phyloP scores from a whole-genome alignment of 495 filamentous ascomycete genomes.

The Penicillium mononematosum region DNA sequence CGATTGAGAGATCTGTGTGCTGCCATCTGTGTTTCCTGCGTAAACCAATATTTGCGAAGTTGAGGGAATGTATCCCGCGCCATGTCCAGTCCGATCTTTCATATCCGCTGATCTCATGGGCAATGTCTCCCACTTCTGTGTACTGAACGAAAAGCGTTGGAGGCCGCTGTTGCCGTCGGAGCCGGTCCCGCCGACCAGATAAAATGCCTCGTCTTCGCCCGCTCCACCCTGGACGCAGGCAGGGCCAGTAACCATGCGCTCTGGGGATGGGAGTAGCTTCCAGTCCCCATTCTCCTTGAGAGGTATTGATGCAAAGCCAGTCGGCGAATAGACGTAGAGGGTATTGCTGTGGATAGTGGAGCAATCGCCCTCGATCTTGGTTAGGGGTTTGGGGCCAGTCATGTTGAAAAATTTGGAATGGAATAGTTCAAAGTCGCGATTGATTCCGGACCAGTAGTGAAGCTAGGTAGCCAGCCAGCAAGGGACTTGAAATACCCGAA shows the following conservation, averaged over 20 bases:
- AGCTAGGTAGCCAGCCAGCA: constrained; percentile 34
- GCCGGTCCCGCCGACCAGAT: constrained; percentile 74
- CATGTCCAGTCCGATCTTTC: constrained; percentile 69
- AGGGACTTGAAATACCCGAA: constrained; percentile 18
- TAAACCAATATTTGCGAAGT: constrained; percentile 77
- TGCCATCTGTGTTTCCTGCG: constrained; percentile 65
- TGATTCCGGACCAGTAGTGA: constrained; percentile 36
- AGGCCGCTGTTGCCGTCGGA: constrained; percentile 68
- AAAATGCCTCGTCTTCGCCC: constrained; percentile 61
- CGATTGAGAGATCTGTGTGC: constrained; percentile 56
- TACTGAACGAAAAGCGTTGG: constrained; percentile 78
- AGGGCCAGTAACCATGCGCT: constrained; percentile 64
- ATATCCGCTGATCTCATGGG: constrained; percentile 52
- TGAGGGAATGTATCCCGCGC: constrained; percentile 69
- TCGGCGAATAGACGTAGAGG: constrained; percentile 77
- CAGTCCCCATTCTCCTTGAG: constrained; percentile 69
- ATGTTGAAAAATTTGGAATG: constrained; percentile 42
- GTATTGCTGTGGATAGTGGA: constrained; percentile 79
- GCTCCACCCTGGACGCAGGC: constrained; percentile 69
- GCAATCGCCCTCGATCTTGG: constrained; percentile 71
- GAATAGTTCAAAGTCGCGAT: constrained; percentile 20
- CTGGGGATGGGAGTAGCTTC: constrained; percentile 59
- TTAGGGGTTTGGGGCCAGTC: constrained; percentile 63
- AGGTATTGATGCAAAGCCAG: constrained; percentile 71
- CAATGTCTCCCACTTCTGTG: constrained; percentile 72